Conservation (phyloP, 257 asterid genomes). For the Solanum megistacrolobum region DNA sequence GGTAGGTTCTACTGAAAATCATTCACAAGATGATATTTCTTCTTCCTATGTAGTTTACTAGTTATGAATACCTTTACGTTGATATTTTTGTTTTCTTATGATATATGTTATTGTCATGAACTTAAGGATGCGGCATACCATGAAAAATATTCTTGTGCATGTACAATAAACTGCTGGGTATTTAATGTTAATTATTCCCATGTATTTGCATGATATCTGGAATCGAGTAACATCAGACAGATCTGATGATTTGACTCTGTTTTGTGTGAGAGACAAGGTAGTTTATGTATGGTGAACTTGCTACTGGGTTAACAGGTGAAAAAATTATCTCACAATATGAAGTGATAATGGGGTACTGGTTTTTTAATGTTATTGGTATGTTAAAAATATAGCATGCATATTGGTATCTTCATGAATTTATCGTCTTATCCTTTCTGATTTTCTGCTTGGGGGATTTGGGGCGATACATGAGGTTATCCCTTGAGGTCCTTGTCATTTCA, state of each 20-base stretch:
- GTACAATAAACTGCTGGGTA: neutral
- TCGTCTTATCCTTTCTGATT: neutral
- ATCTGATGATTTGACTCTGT: neutral
- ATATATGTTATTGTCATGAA: neutral
- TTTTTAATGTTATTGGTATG: neutral
- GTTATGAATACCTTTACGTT: neutral
- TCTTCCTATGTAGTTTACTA: neutral
- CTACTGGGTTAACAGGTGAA: neutral
- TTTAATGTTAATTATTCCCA: neutral
- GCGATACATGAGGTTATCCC: neutral
- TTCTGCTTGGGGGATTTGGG: neutral
- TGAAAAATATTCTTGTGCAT: neutral
- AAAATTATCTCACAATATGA: neutral
- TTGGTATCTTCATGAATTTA: neutral
- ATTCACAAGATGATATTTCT: neutral
- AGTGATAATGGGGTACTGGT: neutral
- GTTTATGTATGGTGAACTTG: neutral
- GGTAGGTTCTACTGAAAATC: constrained; percentile 24
- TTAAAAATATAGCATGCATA: neutral
- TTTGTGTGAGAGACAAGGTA: neutral
- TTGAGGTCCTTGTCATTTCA: neutral
- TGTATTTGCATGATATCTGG: neutral
- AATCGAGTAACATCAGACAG: neutral
- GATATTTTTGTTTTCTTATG: neutral
- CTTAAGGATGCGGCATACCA: neutral